A percentile compares a stretch with the other conserved stretches of the same genome.
These are phyloP conservation scores for Podaxis sp. DNA, from an alignment of 768 basidiomycete genomes.

Conservation along the genomic window DNA sequence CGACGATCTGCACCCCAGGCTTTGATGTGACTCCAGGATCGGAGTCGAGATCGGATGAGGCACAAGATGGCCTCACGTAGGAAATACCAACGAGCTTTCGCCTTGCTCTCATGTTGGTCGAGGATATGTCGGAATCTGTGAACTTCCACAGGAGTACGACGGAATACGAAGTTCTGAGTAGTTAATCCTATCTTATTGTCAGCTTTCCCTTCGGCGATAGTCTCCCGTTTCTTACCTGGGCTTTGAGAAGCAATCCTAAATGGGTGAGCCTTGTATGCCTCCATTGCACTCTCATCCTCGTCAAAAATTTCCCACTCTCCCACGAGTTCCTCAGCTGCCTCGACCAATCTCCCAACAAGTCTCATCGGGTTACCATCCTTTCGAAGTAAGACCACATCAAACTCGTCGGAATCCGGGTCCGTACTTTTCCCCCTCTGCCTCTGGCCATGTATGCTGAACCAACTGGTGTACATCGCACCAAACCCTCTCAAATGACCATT, in stretches of 20 bases:
- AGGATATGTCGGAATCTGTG: background rate
- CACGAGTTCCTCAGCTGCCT: background rate
- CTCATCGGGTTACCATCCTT: background rate
- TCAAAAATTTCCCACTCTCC: background rate
- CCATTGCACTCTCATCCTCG: background rate
- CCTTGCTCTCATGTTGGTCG: background rate
- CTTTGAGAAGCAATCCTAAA: background rate
- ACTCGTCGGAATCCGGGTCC: background rate
- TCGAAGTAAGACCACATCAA: constrained; percentile 1
- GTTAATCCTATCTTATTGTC: background rate
- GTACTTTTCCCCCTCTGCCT: background rate
- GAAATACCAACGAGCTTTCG: background rate
- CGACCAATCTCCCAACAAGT: background rate
- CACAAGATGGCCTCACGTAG: background rate
- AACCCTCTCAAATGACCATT: background rate
- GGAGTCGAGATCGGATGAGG: background rate
- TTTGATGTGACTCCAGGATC: background rate
- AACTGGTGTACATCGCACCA: background rate
- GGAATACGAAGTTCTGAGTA: background rate
- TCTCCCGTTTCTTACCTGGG: background rate
- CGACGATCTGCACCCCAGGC: background rate
- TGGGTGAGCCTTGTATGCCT: background rate
- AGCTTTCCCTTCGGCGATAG: background rate
- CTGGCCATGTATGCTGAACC: background rate
- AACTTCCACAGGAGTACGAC: background rate